Evolutionary conservation across 116 monocot genomes (phyloP), one percentile per base, ranked within the genome.

Genomic region (Trichopus zeylanicus): DNA sequence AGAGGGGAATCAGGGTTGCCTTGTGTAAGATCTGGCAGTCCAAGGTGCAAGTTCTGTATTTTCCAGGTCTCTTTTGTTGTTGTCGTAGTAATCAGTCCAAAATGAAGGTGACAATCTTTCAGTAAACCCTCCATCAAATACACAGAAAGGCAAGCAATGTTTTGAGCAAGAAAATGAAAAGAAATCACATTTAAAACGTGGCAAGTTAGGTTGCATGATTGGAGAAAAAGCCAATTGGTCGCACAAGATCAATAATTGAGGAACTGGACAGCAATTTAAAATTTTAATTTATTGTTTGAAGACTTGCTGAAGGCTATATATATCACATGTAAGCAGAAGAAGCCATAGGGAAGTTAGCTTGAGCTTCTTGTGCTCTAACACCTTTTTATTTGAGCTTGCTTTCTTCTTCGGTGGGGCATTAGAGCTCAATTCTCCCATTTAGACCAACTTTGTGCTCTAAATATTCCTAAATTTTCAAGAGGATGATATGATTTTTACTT

Each of bases 81-180:
- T 61, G 25, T 72, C 65, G 51, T 85, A 87, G 67, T 87, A 87
- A 46, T 75, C 72, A 55, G 87, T 78, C 87, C 82, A 87, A 46
- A 56, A 79, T 20, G 79, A 79, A 59, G 81, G 78, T 33, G 74
- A 70, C 32, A 82, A 46, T 64, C 27, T 66, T 53, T 73, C 75
- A 7, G 70, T 75, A 30, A 85, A 68, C 31, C 74, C 74, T 26
- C 61, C 62, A 55, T 55, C 31, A 60, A 75, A 91, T n/a, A 91
- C 56, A 65, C 86, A 91, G 61, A 86, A 91, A 51, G 82, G 90
- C 42, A 91, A 64, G 86, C 85, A 86, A 27, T 79, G 68, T 51
- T 71, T 77, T n/a, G n/a, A n/a, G n/a, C n/a, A n/a, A n/a, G n/a
- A n/a, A n/a, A n/a, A n/a, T n/a, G n/a, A n/a, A n/a, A n/a, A n/a